Conservation (phyloP, 768 basidiomycete species). For the Pleurotus ostreatus region DNA sequence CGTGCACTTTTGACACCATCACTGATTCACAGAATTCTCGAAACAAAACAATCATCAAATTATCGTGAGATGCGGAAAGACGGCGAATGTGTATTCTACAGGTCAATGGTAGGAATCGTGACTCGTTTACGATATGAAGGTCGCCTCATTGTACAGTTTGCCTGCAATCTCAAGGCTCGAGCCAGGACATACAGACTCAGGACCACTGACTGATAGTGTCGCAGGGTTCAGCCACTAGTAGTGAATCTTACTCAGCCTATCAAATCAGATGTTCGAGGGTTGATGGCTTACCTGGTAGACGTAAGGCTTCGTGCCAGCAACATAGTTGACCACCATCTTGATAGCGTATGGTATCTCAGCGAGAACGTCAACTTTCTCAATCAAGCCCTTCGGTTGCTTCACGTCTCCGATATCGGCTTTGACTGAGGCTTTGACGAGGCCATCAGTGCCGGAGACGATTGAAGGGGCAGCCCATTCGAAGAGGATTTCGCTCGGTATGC, state of each 20-base stretch:
- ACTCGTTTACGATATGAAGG: conserved; percentile 67
- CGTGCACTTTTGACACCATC: neutral
- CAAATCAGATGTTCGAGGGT: conserved; percentile 18
- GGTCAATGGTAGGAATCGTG: conserved; percentile 1
- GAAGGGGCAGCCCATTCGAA: conserved; percentile 81
- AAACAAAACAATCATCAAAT: neutral
- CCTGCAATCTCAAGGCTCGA: conserved; percentile 59
- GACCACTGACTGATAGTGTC: conserved; percentile 35
- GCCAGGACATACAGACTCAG: conserved; percentile 33
- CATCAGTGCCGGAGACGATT: conserved; percentile 45
- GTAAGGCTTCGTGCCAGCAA: conserved; percentile 89
- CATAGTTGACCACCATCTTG: conserved; percentile 90
- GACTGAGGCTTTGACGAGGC: conserved; percentile 53
- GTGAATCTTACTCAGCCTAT: conserved; percentile 18
- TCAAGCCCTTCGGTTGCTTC: conserved; percentile 62
- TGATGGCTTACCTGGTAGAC: conserved; percentile 76
- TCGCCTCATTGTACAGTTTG: conserved; percentile 80
- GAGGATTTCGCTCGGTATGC: conserved; percentile 59
- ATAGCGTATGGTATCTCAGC: conserved; percentile 92
- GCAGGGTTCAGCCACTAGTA: neutral
- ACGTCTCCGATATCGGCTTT: conserved; percentile 55
- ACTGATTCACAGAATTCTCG: neutral
- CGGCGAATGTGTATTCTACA: neutral
- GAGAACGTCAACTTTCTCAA: conserved; percentile 93
- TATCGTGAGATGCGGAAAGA: neutral